Percentiles rank a stretch among this genome's conserved stretches.
These are phyloP conservation scores for Dysphania ambrosioides DNA, from an alignment of 148 eudicot genomes.

Conservation along the genomic window DNA sequence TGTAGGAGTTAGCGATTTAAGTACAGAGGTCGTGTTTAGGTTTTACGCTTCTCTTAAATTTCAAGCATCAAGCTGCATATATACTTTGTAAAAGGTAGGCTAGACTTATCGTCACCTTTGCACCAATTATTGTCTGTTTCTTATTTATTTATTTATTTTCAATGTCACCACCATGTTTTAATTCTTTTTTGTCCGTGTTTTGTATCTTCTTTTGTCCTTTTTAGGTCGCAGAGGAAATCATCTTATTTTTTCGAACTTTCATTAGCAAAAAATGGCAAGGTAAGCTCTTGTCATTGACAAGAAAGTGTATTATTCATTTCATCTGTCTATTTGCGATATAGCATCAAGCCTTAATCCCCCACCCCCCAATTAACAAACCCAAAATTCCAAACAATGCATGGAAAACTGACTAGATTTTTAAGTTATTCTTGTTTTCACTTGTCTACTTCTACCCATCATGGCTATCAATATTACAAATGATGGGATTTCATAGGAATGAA, in stretches of 20 bases:
- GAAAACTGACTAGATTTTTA: background rate
- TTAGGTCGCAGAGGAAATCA: background rate
- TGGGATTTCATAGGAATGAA: constrained; percentile 1
- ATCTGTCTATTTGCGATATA: background rate
- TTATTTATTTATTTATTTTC: too few species aligned
- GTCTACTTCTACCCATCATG: constrained; percentile 12
- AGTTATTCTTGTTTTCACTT: background rate
- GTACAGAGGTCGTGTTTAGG: too few species aligned
- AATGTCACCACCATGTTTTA: too few species aligned
- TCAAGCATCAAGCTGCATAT: too few species aligned
- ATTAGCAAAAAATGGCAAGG: background rate
- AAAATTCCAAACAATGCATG: constrained; percentile 6
- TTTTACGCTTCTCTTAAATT: too few species aligned
- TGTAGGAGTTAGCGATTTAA: too few species aligned
- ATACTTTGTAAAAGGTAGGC: too few species aligned
- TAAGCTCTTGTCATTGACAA: background rate
- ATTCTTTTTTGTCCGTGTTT: too few species aligned
- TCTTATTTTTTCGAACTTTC: background rate
- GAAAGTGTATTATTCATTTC: background rate
- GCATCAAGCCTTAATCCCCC: background rate
- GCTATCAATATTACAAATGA: constrained; percentile 13
- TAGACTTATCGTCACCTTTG: too few species aligned
- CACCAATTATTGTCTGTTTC: too few species aligned
- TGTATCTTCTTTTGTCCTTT: background rate
- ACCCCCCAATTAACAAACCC: background rate